These are phyloP conservation scores for Candida boidinii DNA, from an alignment of 805 yeast genomes.

Conservation along the genomic window DNA sequence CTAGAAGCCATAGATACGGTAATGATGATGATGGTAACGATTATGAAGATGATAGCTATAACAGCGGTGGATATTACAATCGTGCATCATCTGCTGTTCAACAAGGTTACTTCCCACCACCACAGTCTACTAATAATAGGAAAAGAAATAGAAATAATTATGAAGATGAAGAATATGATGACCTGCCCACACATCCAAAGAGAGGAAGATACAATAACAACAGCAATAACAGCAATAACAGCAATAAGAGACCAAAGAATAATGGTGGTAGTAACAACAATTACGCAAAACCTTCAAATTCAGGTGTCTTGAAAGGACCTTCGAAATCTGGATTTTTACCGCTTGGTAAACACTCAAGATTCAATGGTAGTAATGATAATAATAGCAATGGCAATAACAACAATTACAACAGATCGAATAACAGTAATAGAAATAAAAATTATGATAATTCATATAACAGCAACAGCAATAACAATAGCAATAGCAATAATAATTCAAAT, in stretches of 20 bases:
- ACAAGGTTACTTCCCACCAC: background rate
- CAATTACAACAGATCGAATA: background rate
- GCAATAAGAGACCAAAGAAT: slow-evolving; percentile 7
- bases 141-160: slow-evolving; percentile 3
- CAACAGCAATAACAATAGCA: too few relatives aligned
- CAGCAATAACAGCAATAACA: slow-evolving; percentile 2
- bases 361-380: background rate
- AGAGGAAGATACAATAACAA: slow-evolving; percentile 1
- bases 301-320: slow-evolving; percentile 6
- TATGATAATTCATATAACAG: slow-evolving; percentile 5
- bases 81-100: background rate
- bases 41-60: background rate
- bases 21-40: slow-evolving; percentile 2
- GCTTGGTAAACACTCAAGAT: background rate
- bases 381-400: background rate
- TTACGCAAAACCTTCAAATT: slow-evolving; percentile 1
- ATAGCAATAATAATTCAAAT: too few relatives aligned
- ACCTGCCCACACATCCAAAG: background rate
- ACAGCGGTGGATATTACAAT: background rate
- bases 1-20: slow-evolving; percentile 6
- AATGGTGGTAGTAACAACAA: slow-evolving; percentile 9
- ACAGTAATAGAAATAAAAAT: background rate
- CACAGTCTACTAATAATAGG: slow-evolving; percentile 1
- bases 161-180: slow-evolving; percentile 8
- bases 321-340: slow-evolving; percentile 15